Evolutionary conservation across 2,329 filamentous ascomycete species (phyloP).

Genomic region (Zalaria obscura): DNA sequence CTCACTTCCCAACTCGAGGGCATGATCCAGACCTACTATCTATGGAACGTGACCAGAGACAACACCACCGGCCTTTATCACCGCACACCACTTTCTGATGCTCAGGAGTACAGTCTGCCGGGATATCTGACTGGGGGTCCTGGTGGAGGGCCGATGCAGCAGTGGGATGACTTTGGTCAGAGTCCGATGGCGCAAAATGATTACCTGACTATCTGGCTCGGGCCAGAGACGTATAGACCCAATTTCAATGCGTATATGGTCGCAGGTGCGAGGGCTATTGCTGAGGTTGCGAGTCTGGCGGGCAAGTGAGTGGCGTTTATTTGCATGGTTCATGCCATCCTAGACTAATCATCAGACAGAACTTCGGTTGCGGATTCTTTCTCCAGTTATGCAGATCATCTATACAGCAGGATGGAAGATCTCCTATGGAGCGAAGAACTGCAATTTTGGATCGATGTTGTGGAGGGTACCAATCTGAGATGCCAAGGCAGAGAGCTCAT

Average conservation of each 20-base stretch:
- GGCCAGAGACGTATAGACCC: constrained; percentile 28
- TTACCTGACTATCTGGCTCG: constrained; percentile 17
- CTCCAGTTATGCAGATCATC: constrained; percentile 17
- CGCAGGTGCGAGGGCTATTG: constrained; percentile 27
- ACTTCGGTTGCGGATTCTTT: constrained; percentile 16
- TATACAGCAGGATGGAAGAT: constrained; percentile 21
- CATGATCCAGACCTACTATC: constrained; percentile 23
- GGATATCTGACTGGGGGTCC: constrained; percentile 20
- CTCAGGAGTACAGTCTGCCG: constrained; percentile 27
- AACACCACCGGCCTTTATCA: constrained; percentile 25
- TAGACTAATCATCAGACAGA: constrained; percentile 7
- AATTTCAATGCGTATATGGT: constrained; percentile 32
- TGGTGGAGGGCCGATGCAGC: constrained; percentile 9
- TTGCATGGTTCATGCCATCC: neutral
- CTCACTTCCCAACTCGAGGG: constrained; percentile 25
- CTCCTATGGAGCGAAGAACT: constrained; percentile 24
- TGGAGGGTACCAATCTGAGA: constrained; percentile 22
- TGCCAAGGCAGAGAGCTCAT: constrained; percentile 25
- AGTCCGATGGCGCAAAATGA: constrained; percentile 9
- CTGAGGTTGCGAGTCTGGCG: constrained; percentile 20
- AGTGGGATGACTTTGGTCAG: constrained; percentile 13
- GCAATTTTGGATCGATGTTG: constrained; percentile 26
- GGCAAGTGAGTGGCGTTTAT: constrained; percentile 6
- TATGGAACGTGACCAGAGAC: constrained; percentile 25
- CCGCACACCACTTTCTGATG: constrained; percentile 28